Evolutionary conservation across 768 basidiomycete species (phyloP), one percentile per base, ranked within the genome.

Genomic region (Kwoniella europaea): DNA sequence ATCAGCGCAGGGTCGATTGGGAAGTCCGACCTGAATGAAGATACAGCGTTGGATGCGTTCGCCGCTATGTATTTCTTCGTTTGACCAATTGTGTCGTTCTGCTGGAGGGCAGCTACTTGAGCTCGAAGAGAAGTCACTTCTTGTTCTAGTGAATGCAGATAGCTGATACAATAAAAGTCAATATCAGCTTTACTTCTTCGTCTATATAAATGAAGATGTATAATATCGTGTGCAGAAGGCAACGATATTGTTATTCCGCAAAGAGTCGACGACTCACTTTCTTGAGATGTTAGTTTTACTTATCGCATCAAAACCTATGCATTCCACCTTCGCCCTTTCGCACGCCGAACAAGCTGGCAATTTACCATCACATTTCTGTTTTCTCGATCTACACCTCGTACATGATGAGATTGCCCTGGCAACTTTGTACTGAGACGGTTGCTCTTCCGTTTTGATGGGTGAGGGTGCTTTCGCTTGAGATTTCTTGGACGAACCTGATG

Each of bases 291-390:
- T 84, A 53, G 81, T 81, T 74, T 84, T 84, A 7, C 75, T 77
- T 41, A 84, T 83, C 12, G 84, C 84, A 70, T 84, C 84, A 71
- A 84, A 84, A 2, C 84, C 84, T 13, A 84, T 79, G 74, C 84
- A 84, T 65, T 84, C 84, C 27, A 84, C 84, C 53, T 84, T 83
- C 29, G 84, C 84, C 65, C 82, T 77, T 53, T 81, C 79, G 57
- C 82, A 82, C 35, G 81, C 77, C 22, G 73, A 73, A 73, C 84
- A 84, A 18, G 83, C 83, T 16, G 84, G 84, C 16, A 84, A 71
- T 69, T 83, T 83, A 1, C 84, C 84, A 76, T 84, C 84, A 71
- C 84, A 84, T 76, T 83, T 78, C 56, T 76, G 75, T 63, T 84
- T 84, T 46, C 84, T 65, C n/a, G 72, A 74, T 61, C 84, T 55